Conservation (phyloP, 202 grass and related monocot genomes). For the Elaeis oleifera region DNA sequence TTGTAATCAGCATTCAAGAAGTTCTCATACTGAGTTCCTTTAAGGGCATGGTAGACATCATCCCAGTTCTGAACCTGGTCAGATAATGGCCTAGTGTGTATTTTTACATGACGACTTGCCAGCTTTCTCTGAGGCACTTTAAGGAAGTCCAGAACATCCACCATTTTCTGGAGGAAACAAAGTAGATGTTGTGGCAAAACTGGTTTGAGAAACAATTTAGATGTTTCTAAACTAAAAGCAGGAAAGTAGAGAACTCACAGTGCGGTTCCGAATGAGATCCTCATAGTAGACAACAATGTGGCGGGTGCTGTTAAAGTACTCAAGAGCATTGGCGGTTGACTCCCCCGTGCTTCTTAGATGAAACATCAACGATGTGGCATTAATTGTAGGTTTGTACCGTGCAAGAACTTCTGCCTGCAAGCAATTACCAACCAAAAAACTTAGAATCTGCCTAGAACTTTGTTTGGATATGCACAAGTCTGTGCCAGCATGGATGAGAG, state of each 20-base stretch:
- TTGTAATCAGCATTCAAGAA: conserved; percentile 71
- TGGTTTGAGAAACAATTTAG: neutral
- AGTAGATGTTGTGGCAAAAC: neutral
- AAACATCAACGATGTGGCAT: conserved; percentile 45
- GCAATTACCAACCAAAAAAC: neutral
- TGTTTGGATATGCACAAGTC: no score
- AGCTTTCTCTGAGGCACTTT: conserved; percentile 45
- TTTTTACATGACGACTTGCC: conserved; percentile 68
- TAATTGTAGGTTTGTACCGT: conserved; percentile 64
- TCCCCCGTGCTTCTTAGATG: conserved; percentile 33
- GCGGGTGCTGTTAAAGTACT: conserved; percentile 43
- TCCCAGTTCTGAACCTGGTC: conserved; percentile 73
- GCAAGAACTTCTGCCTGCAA: conserved; percentile 64
- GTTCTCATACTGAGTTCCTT: conserved; percentile 51
- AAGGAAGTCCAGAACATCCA: conserved; percentile 69
- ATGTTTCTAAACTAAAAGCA: neutral
- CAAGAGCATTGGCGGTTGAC: conserved; percentile 40
- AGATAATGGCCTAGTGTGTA: conserved; percentile 52
- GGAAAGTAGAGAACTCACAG: conserved; percentile 42
- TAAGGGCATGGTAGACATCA: conserved; percentile 55
- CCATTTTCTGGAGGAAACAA: conserved; percentile 42
- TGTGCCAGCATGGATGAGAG: no score
- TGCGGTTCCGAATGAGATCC: conserved; percentile 60
- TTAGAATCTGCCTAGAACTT: no score
- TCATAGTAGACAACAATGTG: conserved; percentile 76